phyloP scores from a whole-genome alignment of 2,329 filamentous ascomycete species.

The Aspergillus pseudoterreus region DNA sequence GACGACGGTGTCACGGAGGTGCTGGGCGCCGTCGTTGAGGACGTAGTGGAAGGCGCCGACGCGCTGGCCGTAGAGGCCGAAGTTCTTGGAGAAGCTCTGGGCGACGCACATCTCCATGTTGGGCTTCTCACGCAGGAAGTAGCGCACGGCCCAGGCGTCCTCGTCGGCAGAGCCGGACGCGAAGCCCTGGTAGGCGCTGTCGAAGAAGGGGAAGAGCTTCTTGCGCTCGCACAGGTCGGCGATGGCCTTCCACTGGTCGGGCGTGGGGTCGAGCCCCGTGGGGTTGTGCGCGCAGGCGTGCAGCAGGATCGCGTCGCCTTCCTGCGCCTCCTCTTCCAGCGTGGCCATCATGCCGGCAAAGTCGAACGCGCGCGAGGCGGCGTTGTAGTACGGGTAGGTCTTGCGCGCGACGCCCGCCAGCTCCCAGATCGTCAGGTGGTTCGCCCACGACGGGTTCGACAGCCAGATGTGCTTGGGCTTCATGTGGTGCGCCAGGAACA shows the following conservation, averaged over 20 bases:
- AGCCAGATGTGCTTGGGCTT: constrained; percentile 71
- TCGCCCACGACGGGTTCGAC: constrained; percentile 93
- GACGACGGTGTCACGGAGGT: constrained; percentile 29
- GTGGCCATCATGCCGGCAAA: constrained; percentile 66
- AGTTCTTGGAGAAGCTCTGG: constrained; percentile 60
- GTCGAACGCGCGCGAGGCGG: constrained; percentile 45
- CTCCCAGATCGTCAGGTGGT: constrained; percentile 92
- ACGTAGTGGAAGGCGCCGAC: constrained; percentile 81
- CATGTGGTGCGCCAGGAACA: constrained; percentile 90
- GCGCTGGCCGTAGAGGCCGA: constrained; percentile 90
- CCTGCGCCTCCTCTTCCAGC: constrained; percentile 78
- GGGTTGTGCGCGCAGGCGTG: constrained; percentile 98
- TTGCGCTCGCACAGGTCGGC: constrained; percentile 72
- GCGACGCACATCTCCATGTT: constrained; percentile 67
- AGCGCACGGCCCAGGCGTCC: constrained; percentile 83
- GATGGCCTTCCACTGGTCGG: constrained; percentile 89
- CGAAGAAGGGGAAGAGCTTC: constrained; percentile 95
- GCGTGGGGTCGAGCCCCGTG: constrained; percentile 88
- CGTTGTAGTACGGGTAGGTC: constrained; percentile 89
- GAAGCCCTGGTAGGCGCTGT: constrained; percentile 96
- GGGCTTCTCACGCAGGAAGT: constrained; percentile 73
- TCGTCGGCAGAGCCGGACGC: constrained; percentile 81
- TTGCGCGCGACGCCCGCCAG: constrained; percentile 70
- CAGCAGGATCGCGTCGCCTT: constrained; percentile 79
- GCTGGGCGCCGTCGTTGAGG: constrained; percentile 26